Evolutionary conservation across 148 eudicot species (phyloP).

Genomic region (Beta vulgaris): DNA sequence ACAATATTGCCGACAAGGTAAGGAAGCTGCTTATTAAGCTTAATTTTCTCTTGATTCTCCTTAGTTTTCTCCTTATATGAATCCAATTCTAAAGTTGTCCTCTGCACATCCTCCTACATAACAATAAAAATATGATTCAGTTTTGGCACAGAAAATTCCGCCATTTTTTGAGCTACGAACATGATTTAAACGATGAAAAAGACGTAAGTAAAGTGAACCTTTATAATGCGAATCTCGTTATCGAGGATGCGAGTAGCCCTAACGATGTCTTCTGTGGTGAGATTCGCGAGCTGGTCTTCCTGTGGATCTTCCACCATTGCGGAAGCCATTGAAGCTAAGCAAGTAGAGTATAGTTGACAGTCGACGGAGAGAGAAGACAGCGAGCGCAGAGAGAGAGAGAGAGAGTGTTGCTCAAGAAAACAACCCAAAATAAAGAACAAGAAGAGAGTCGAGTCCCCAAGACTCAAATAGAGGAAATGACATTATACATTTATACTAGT

Average conservation of each 20-base stretch:
- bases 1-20: slow-evolving; percentile 94
- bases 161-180: not conserved
- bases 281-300: slow-evolving; percentile 68
- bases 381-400: not conserved
- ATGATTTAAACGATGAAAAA: not conserved
- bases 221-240: slow-evolving; percentile 75
- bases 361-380: not conserved
- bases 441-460: not conserved
- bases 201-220: slow-evolving; percentile 31
- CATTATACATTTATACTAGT: too few species aligned
- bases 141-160: not conserved
- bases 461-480: too few species aligned
- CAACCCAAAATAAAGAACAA: too few species aligned
- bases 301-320: slow-evolving; percentile 83
- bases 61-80: slow-evolving; percentile 81
- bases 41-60: slow-evolving; percentile 96
- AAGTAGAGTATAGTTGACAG: not conserved
- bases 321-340: slow-evolving; percentile 48
- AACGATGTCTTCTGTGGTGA: slow-evolving; percentile 70
- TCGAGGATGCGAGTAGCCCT: slow-evolving; percentile 88
- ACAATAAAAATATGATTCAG: not conserved
- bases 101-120: slow-evolving; percentile 71
- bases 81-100: slow-evolving; percentile 70
- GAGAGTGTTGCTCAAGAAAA: slow-evolving; percentile 1
- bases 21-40: slow-evolving; percentile 93